These are phyloP conservation scores for Carex myosuroides DNA, from an alignment of 176 grass and related monocot species.

Conservation along the genomic window DNA sequence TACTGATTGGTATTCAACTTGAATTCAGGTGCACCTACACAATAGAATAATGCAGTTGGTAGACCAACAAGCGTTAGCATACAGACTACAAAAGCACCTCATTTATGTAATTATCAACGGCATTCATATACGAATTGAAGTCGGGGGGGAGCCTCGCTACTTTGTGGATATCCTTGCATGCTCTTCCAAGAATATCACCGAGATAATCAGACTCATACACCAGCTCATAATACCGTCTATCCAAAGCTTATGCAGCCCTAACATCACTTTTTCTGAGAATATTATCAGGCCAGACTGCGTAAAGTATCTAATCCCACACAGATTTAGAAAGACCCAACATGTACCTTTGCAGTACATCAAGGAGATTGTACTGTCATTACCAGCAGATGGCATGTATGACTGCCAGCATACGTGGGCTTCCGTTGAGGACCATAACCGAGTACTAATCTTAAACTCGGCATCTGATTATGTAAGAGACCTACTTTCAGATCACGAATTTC, in stretches of 20 bases:
- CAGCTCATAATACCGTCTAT: conserved; percentile 60
- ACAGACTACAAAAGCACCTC: conserved; percentile 73
- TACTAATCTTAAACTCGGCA: conserved; percentile 42
- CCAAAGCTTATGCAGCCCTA: conserved; percentile 45
- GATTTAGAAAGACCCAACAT: conserved; percentile 47
- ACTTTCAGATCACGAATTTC: conserved; percentile 78
- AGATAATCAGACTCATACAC: conserved; percentile 68
- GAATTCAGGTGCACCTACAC: conserved; percentile 72
- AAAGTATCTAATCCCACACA: conserved; percentile 49
- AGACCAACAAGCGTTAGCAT: conserved; percentile 36
- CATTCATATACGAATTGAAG: conserved; percentile 59
- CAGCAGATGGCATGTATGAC: conserved; percentile 73
- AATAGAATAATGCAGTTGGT: conserved; percentile 45
- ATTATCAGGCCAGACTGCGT: conserved; percentile 70
- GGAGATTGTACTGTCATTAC: conserved; percentile 63
- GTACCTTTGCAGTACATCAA: conserved; percentile 70
- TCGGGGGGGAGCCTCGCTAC: conserved; percentile 38
- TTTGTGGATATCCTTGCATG: conserved; percentile 79
- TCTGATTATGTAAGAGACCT: conserved; percentile 64
- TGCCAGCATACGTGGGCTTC: conserved; percentile 73
- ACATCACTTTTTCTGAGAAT: conserved; percentile 61
- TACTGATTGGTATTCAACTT: conserved; percentile 1
- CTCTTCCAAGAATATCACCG: conserved; percentile 67
- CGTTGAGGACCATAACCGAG: conserved; percentile 41
- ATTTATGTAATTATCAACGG: conserved; percentile 65